Evolutionary conservation across 2,329 filamentous ascomycete genomes (phyloP).

Genomic region (Sclerotinia trifoliorum): DNA sequence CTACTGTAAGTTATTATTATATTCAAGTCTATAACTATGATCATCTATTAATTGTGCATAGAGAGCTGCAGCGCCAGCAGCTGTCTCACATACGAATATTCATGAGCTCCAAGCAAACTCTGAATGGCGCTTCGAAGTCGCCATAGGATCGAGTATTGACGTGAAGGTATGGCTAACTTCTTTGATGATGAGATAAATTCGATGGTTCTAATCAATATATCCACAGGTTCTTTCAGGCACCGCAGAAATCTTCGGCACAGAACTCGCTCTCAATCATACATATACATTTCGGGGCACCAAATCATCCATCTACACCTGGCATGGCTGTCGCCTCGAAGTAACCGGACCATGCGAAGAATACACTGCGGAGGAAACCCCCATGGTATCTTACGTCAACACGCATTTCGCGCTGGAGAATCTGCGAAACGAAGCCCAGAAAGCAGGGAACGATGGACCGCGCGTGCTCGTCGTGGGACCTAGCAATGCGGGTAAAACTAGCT

Average conservation of each 20-base stretch:
- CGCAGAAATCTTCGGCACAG: conserved; percentile 92
- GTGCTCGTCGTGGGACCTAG: conserved; percentile 79
- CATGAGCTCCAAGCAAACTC: conserved; percentile 61
- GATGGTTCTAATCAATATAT: conserved; percentile 30
- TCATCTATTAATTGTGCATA: conserved; percentile 31
- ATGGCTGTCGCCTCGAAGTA: conserved; percentile 83
- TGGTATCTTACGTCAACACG: conserved; percentile 77
- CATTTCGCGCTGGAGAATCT: conserved; percentile 81
- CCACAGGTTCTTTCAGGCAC: conserved; percentile 71
- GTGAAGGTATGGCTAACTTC: conserved; percentile 47
- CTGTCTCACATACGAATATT: conserved; percentile 44
- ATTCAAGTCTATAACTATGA: not conserved
- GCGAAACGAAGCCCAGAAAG: conserved; percentile 58
- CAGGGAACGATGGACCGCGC: conserved; percentile 64
- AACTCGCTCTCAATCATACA: conserved; percentile 75
- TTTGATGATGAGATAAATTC: conserved; percentile 25
- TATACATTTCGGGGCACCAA: conserved; percentile 83
- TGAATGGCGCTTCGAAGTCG: conserved; percentile 79
- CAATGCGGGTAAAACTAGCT: conserved; percentile 77
- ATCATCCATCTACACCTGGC: conserved; percentile 87
- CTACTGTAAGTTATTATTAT: conserved; percentile 49
- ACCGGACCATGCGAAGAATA: conserved; percentile 59
- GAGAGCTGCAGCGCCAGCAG: conserved; percentile 33
- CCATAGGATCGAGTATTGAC: conserved; percentile 51
- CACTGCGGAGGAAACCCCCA: conserved; percentile 74